A percentile compares a stretch with the other conserved stretches of the same genome.
Conservation (phyloP, 202 grass and related monocot genomes). For the Zizania palustris region DNA sequence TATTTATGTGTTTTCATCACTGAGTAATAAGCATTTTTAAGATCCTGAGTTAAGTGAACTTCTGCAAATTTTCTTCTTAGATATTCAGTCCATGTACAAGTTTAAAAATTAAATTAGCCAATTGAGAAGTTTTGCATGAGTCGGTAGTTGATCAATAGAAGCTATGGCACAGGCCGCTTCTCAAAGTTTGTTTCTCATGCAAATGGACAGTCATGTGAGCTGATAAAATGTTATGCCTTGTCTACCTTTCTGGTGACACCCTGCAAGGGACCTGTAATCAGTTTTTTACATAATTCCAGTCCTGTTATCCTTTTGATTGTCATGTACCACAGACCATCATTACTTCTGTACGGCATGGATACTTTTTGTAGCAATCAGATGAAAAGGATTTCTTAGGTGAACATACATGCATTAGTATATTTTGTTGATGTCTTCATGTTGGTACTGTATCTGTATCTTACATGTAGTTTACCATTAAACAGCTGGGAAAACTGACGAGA, state of each 20-base stretch:
- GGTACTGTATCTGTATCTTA: constrained; percentile 3
- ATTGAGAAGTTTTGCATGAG: too few relatives aligned
- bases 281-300: neutral
- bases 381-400: neutral
- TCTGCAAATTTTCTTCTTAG: too few relatives aligned
- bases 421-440: constrained; percentile 8
- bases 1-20: too few relatives aligned
- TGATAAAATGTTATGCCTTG: neutral
- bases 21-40: too few relatives aligned
- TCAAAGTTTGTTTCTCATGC: neutral
- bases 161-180: neutral
- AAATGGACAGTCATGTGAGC: neutral
- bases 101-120: too few relatives aligned
- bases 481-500: constrained; percentile 79
- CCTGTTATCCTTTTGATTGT: constrained; percentile 13
- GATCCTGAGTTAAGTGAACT: too few relatives aligned
- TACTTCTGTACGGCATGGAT: neutral
- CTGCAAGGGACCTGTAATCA: neutral
- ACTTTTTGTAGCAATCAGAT: neutral
- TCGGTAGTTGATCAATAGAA: too few relatives aligned
- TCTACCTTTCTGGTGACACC: neutral
- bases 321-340: neutral
- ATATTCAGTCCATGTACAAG: too few relatives aligned
- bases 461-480: constrained; percentile 35
- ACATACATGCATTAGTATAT: neutral